These are phyloP conservation scores for Diaporthe batatas DNA, from an alignment of 2,329 filamentous ascomycete species.

Conservation along the genomic window DNA sequence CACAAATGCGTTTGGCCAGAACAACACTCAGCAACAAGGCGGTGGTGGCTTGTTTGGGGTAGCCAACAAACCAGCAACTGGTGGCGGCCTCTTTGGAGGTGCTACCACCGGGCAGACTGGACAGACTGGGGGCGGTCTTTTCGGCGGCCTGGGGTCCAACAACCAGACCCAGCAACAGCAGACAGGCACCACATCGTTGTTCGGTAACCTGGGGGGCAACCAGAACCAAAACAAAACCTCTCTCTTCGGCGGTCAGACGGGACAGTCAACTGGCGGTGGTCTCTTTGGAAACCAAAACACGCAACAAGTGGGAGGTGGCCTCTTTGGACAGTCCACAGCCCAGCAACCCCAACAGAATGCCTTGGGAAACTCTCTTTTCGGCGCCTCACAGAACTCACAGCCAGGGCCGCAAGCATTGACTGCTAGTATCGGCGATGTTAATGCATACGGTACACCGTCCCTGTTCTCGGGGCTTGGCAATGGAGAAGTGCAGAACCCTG, in stretches of 20 bases:
- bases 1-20: slow-evolving; percentile 46
- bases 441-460: slow-evolving; percentile 89
- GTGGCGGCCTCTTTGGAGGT: slow-evolving; percentile 65
- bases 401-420: slow-evolving; percentile 76
- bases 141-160: slow-evolving; percentile 58
- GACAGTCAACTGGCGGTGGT: slow-evolving; percentile 60
- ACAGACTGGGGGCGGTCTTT: slow-evolving; percentile 62
- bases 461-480: slow-evolving; percentile 82
- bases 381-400: slow-evolving; percentile 62
- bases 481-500: slow-evolving; percentile 77
- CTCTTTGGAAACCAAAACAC: slow-evolving; percentile 67
- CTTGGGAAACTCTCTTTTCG: slow-evolving; percentile 70
- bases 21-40: slow-evolving; percentile 44
- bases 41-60: slow-evolving; percentile 57
- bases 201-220: slow-evolving; percentile 57
- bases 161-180: slow-evolving; percentile 54
- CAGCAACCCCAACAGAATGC: slow-evolving; percentile 64
- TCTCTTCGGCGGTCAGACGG: slow-evolving; percentile 65
- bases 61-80: slow-evolving; percentile 56
- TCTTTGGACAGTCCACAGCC: slow-evolving; percentile 62
- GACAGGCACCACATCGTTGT: slow-evolving; percentile 56
- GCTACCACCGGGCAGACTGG: slow-evolving; percentile 53
- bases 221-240: slow-evolving; percentile 69
- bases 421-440: slow-evolving; percentile 84
- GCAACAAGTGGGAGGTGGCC: slow-evolving; percentile 57